Conservation (phyloP, 2,329 filamentous ascomycete genomes). For the Amesomyces nigricolor region DNA sequence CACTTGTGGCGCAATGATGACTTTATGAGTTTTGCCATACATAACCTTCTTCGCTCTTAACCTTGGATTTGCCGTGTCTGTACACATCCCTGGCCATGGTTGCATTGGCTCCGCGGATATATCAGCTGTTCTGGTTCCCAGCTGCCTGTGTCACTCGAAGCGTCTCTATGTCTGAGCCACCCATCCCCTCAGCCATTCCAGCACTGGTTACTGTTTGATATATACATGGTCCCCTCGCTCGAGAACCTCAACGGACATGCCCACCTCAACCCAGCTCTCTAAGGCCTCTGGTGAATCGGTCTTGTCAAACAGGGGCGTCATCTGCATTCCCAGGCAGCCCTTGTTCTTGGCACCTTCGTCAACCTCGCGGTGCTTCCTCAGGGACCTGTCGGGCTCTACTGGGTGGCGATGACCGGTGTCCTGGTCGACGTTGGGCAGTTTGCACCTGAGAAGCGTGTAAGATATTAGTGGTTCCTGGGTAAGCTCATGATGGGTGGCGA, state of each 20-base stretch:
- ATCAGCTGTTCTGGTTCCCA: too few relatives aligned
- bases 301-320: conserved; percentile 50
- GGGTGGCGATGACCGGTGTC: conserved; percentile 51
- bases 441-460: conserved; percentile 44
- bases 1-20: too few relatives aligned
- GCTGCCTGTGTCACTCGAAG: too few relatives aligned
- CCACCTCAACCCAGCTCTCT: conserved; percentile 47
- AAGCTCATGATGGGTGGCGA: neutral
- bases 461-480: neutral
- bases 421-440: conserved; percentile 64
- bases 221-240: conserved; percentile 43
- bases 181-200: neutral
- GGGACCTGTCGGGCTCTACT: conserved; percentile 51
- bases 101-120: too few relatives aligned
- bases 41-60: neutral
- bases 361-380: conserved; percentile 54
- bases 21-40: neutral
- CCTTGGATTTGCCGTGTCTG: neutral
- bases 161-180: too few relatives aligned
- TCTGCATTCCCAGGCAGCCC: conserved; percentile 61
- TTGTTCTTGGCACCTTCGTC: conserved; percentile 52
- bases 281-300: conserved; percentile 27
- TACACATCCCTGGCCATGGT: too few relatives aligned
- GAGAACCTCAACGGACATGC: conserved; percentile 49
- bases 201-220: conserved; percentile 30